These are phyloP conservation scores for Arthroderma sp. DNA, from an alignment of 2,329 filamentous ascomycete species.

Conservation along the genomic window DNA sequence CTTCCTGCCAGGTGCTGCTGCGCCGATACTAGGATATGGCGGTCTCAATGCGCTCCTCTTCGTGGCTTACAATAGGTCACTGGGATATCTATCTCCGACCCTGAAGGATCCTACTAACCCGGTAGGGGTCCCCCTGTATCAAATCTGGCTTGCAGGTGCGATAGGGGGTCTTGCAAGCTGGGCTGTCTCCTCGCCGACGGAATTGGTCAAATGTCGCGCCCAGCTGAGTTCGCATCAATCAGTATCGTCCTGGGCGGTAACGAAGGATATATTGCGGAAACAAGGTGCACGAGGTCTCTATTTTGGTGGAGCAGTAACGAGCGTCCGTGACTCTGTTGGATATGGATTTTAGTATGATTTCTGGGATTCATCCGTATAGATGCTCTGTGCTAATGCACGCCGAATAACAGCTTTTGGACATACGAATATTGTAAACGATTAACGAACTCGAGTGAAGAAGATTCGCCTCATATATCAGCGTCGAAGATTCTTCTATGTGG, in stretches of 20 bases:
- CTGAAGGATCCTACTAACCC: constrained; percentile 32
- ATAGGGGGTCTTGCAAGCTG: constrained; percentile 74
- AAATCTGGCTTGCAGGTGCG: constrained; percentile 68
- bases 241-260: constrained; percentile 50
- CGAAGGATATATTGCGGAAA: constrained; percentile 44
- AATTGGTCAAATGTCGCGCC: constrained; percentile 78
- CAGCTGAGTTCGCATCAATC: constrained; percentile 45
- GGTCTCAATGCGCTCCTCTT: constrained; percentile 84
- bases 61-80: constrained; percentile 77
- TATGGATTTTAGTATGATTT: constrained; percentile 73
- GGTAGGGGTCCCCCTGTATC: constrained; percentile 41
- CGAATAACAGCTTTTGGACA: constrained; percentile 56
- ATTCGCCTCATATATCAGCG: constrained; percentile 35
- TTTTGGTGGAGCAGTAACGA: constrained; percentile 67
- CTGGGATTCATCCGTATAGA: constrained; percentile 4
- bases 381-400: constrained; percentile 1
- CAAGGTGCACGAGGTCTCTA: constrained; percentile 61
- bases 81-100: constrained; percentile 43
- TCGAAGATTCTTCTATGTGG: constrained; percentile 65
- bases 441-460: constrained; percentile 35
- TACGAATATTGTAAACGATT: constrained; percentile 63
- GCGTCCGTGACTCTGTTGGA: constrained; percentile 72
- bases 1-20: constrained; percentile 51
- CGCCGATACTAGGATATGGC: constrained; percentile 79
- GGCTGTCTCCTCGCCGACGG: constrained; percentile 74